phyloP scores from a whole-genome alignment of 805 yeast genomes.

The Teunomyces panamensis region DNA sequence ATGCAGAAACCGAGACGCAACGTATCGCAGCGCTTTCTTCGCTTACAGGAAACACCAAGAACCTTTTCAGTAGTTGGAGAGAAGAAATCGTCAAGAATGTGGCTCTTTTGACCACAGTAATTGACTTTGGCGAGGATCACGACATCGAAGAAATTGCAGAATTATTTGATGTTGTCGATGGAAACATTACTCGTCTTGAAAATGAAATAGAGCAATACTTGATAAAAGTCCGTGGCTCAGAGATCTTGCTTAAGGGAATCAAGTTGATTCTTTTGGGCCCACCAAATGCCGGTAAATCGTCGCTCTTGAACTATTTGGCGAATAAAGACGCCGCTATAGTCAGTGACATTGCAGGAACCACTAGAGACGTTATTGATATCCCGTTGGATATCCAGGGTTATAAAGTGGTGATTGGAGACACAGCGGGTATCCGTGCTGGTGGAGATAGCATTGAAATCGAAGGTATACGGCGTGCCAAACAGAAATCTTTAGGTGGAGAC shows the following conservation, averaged over 20 bases:
- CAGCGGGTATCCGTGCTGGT: slow-evolving; percentile 79
- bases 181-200: slow-evolving; percentile 40
- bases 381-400: slow-evolving; percentile 80
- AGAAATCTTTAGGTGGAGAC: slow-evolving; percentile 59
- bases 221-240: slow-evolving; percentile 51
- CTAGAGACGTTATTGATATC: slow-evolving; percentile 83
- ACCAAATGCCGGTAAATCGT: slow-evolving; percentile 96
- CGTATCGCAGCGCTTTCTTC: slow-evolving; percentile 71
- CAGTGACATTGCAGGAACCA: slow-evolving; percentile 89
- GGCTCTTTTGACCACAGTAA: slow-evolving; percentile 80
- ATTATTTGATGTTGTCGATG: slow-evolving; percentile 50
- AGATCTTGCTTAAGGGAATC: slow-evolving; percentile 69
- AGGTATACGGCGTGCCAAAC: slow-evolving; percentile 78
- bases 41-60: slow-evolving; percentile 65
- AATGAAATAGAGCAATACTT: slow-evolving; percentile 45
- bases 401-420: slow-evolving; percentile 82
- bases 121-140: slow-evolving; percentile 94
- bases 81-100: slow-evolving; percentile 56
- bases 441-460: slow-evolving; percentile 65
- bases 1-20: slow-evolving; percentile 92
- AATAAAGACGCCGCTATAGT: slow-evolving; percentile 86
- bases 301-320: slow-evolving; percentile 73
- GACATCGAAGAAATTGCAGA: slow-evolving; percentile 64
- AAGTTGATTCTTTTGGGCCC: slow-evolving; percentile 77
- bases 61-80: slow-evolving; percentile 65